Evolutionary conservation across 768 basidiomycete genomes (phyloP).

Genomic region (Gymnopilus dilepis): DNA sequence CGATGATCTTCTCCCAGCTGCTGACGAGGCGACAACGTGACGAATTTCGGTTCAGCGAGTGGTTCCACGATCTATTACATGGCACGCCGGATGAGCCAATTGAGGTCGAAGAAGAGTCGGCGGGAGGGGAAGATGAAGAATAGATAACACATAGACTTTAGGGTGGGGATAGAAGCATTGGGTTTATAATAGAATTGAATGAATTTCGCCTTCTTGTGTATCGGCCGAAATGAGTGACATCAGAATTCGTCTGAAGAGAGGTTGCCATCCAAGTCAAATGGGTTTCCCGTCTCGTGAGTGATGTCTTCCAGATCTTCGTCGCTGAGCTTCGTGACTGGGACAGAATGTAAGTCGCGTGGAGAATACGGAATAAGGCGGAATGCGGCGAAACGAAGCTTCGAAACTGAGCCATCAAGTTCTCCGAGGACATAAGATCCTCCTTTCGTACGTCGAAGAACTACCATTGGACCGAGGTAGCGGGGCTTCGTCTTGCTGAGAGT

Average conservation of each 20-base stretch:
- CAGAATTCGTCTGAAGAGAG: not conserved
- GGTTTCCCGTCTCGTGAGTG: slow-evolving; percentile 14
- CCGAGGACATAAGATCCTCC: slow-evolving; percentile 37
- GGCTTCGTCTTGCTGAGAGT: slow-evolving; percentile 31
- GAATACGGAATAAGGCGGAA: slow-evolving; percentile 35
- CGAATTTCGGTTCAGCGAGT: not conserved
- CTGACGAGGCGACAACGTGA: not conserved
- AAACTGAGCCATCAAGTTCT: slow-evolving; percentile 37
- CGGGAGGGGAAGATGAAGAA: not conserved
- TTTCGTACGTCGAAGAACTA: slow-evolving; percentile 32
- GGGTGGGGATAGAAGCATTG: too few relatives aligned
- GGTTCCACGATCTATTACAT: not conserved
- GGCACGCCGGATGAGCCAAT: not conserved
- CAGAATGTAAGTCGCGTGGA: slow-evolving; percentile 13
- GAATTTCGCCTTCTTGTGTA: not conserved
- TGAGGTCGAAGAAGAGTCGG: not conserved
- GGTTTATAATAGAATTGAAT: not conserved
- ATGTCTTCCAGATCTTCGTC: slow-evolving; percentile 10
- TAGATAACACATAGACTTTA: not conserved
- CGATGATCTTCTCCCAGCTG: not conserved
- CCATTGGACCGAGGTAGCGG: slow-evolving; percentile 43
- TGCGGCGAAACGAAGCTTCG: slow-evolving; percentile 27
- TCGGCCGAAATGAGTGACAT: not conserved
- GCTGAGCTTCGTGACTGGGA: slow-evolving; percentile 16
- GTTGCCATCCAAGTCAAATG: slow-evolving; percentile 4